Percentiles rank a stretch among this genome's conserved stretches.
phyloP scores from a whole-genome alignment of 805 yeast species.

The Candida oleophila region DNA sequence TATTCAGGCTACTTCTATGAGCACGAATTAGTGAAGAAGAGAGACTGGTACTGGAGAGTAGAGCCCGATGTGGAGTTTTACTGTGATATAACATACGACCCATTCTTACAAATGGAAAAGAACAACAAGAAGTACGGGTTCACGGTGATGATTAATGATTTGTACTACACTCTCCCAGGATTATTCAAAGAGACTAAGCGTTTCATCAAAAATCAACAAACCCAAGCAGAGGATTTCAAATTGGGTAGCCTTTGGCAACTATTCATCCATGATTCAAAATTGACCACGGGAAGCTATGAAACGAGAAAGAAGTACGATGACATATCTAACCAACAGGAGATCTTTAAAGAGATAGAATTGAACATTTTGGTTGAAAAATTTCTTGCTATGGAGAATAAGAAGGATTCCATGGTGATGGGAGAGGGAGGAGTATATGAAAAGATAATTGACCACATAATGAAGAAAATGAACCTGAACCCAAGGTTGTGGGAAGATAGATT shows the following conservation, averaged over 20 bases:
- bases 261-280: conserved; percentile 43
- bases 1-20: conserved; percentile 80
- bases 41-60: conserved; percentile 95
- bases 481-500: conserved; percentile 51
- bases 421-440: conserved; percentile 12
- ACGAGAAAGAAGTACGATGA: conserved; percentile 19
- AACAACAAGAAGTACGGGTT: conserved; percentile 78
- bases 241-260: conserved; percentile 71
- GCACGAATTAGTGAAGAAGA: conserved; percentile 67
- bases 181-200: conserved; percentile 71
- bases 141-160: conserved; percentile 74
- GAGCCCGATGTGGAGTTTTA: conserved; percentile 90
- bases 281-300: conserved; percentile 20
- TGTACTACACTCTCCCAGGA: conserved; percentile 79
- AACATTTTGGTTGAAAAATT: conserved; percentile 24
- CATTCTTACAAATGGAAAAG: conserved; percentile 76
- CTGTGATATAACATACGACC: conserved; percentile 91
- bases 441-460: neutral
- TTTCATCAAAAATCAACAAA: conserved; percentile 46
- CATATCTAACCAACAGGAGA: conserved; percentile 15
- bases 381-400: conserved; percentile 19
- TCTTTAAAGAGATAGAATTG: conserved; percentile 27
- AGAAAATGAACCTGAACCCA: conserved; percentile 10
- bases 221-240: conserved; percentile 27
- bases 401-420: conserved; percentile 37